phyloP scores from a whole-genome alignment of 2,329 filamentous ascomycete species.

The Trichoderma sp. region DNA sequence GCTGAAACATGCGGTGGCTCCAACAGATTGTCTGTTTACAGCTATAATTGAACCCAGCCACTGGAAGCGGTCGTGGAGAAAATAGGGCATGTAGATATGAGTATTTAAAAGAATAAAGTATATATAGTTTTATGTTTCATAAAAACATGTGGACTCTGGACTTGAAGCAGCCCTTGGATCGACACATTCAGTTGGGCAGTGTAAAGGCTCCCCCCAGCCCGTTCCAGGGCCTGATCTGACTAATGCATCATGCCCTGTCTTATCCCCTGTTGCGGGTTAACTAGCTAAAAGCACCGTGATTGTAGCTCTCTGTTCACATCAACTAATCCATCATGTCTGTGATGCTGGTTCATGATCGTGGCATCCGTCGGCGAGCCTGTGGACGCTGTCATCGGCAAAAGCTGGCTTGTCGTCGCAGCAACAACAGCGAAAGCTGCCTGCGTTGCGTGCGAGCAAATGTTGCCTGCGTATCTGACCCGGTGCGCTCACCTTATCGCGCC shows the following conservation, averaged over 20 bases:
- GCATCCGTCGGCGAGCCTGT: background rate
- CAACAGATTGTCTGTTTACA: background rate
- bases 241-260: background rate
- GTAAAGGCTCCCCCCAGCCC: too few species aligned
- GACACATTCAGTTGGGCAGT: too few species aligned
- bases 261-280: too few species aligned
- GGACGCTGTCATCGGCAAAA: background rate
- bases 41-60: background rate
- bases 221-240: too few species aligned
- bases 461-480: too few species aligned
- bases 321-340: background rate
- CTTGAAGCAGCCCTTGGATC: background rate
- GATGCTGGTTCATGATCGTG: background rate
- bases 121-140: background rate
- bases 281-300: background rate
- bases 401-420: background rate
- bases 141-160: background rate
- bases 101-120: background rate
- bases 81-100: background rate
- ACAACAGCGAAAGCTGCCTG: background rate
- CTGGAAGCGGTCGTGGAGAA: background rate
- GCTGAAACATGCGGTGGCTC: slow-evolving; percentile 5
- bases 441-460: background rate
- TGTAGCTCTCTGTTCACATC: background rate
- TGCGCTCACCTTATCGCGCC: background rate